Percentiles rank a stretch among this genome's conserved stretches.
phyloP scores from a whole-genome alignment of 2,329 filamentous ascomycete species.

The Fusarium burgessii region DNA sequence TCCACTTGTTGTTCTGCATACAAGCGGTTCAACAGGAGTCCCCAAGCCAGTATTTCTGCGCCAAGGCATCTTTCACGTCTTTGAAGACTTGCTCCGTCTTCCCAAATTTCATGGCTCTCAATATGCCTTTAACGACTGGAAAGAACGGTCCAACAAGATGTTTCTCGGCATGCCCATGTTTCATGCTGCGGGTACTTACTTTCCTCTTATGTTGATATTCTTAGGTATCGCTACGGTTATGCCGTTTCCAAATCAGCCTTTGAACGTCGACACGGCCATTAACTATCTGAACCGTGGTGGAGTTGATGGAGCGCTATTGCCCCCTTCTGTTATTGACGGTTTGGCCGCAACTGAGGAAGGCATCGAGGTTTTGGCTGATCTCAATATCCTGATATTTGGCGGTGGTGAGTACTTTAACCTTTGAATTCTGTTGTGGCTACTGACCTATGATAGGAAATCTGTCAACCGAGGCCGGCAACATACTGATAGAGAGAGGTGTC shows the following conservation, averaged over 20 bases:
- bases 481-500: not conserved
- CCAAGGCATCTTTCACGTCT: not conserved
- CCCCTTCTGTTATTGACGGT: not conserved
- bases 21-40: slow-evolving; percentile 4
- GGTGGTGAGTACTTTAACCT: fast-evolving
- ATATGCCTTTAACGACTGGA: not conserved
- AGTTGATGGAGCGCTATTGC: not conserved
- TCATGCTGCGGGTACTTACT: slow-evolving; percentile 1
- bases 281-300: not conserved
- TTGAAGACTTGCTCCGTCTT: fast-evolving
- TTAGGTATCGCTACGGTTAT: fast-evolving
- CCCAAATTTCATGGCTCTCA: not conserved
- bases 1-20: slow-evolving; percentile 12
- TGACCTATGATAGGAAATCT: not conserved
- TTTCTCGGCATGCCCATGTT: slow-evolving; percentile 1
- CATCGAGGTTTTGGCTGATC: not conserved
- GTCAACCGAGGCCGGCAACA: not conserved
- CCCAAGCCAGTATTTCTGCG: slow-evolving; percentile 3
- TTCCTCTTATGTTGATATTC: not conserved
- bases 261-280: not conserved
- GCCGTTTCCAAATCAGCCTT: not conserved
- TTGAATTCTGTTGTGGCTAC: fast-evolving
- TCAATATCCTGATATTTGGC: not conserved
- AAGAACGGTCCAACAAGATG: not conserved
- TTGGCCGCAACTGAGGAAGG: slow-evolving; percentile 1